phyloP scores from a whole-genome alignment of 2,329 filamentous ascomycete genomes.

The Cercospora brassicicola region DNA sequence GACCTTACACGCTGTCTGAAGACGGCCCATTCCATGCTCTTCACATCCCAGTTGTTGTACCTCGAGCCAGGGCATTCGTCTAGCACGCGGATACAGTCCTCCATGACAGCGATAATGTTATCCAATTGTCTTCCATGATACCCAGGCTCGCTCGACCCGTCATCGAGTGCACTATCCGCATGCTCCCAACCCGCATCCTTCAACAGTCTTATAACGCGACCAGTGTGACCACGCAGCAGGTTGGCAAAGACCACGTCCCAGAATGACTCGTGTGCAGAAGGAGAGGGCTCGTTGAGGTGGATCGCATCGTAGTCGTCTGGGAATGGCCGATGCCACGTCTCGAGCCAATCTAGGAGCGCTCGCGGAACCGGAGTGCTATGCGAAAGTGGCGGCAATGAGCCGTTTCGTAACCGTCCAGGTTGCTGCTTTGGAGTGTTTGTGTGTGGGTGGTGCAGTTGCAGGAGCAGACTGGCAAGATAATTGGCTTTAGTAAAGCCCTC shows the following conservation, averaged over 20 bases:
- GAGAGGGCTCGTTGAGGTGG: conserved; percentile 64
- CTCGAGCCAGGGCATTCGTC: conserved; percentile 69
- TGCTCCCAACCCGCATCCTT: conserved; percentile 75
- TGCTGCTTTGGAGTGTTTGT: conserved; percentile 27
- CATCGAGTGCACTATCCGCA: conserved; percentile 61
- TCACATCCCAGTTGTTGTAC: conserved; percentile 76
- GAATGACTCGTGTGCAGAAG: conserved; percentile 73
- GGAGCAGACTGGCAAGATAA: conserved; percentile 73
- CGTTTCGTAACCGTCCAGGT: conserved; percentile 2
- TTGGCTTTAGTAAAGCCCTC: conserved; percentile 70
- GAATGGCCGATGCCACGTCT: conserved; percentile 71
- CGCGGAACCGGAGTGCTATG: conserved; percentile 58
- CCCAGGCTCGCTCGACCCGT: conserved; percentile 62
- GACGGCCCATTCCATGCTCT: conserved; percentile 75
- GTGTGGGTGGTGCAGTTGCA: conserved; percentile 74
- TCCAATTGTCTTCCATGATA: conserved; percentile 76
- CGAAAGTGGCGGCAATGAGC: conserved; percentile 6
- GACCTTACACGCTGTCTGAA: conserved; percentile 70
- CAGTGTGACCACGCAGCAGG: conserved; percentile 72
- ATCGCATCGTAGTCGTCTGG: conserved; percentile 67
- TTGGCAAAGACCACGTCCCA: conserved; percentile 81
- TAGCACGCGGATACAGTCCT: conserved; percentile 67
- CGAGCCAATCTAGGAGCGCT: conserved; percentile 80
- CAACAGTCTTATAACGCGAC: conserved; percentile 66
- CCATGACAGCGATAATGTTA: conserved; percentile 66